Evolutionary conservation across 1,139 yeast species (phyloP).

Genomic region (Hemisphaericaspora lyxosophila): DNA sequence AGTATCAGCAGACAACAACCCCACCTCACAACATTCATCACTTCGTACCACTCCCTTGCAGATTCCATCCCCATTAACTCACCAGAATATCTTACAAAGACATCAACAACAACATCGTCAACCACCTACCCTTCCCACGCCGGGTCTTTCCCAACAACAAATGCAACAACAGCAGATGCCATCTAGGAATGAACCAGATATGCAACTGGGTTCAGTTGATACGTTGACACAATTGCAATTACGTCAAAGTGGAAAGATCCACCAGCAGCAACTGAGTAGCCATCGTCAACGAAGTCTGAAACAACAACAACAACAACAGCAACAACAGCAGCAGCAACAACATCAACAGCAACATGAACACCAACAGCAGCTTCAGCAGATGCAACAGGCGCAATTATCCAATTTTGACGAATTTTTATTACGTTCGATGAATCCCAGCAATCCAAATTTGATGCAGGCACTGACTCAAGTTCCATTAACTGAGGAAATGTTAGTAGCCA

Average conservation of each 20-base stretch:
- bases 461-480: conserved; percentile 3
- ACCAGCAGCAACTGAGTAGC: conserved; percentile 25
- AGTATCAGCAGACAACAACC: conserved; percentile 1
- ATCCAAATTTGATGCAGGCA: conserved; percentile 3
- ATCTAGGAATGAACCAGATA: not conserved
- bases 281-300: too few relatives aligned
- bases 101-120: conserved; percentile 13
- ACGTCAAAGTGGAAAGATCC: conserved; percentile 6
- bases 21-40: not conserved
- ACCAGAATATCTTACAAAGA: not conserved
- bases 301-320: conserved; percentile 18
- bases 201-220: conserved; percentile 8
- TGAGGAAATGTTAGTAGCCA: conserved; percentile 5
- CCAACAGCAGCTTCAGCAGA: conserved; percentile 12
- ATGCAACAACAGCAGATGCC: not conserved
- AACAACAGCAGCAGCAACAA: conserved; percentile 15
- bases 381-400: conserved; percentile 15
- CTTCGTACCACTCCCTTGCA: conserved; percentile 2
- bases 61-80: conserved; percentile 4
- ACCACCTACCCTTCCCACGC: conserved; percentile 7
- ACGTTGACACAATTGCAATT: conserved; percentile 7
- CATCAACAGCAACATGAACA: conserved; percentile 8
- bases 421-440: conserved; percentile 8
- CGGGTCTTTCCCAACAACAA: conserved; percentile 1
- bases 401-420: conserved; percentile 37